Evolutionary conservation across 73 alveolate species (phyloP).

Genomic region (Breviolum minutum): DNA sequence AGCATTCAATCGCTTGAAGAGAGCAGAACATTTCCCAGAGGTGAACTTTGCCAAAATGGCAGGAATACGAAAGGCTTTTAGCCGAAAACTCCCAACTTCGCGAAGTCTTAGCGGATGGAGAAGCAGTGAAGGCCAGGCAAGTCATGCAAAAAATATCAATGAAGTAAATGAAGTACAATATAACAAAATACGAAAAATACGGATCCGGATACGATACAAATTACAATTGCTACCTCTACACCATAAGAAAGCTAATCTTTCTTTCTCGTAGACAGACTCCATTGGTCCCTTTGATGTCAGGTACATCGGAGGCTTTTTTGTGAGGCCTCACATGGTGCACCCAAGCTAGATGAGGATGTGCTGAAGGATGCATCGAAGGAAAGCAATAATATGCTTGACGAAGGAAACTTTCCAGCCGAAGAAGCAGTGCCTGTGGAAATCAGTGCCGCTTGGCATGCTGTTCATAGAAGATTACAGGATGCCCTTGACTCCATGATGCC

Average conservation of each 20-base stretch:
- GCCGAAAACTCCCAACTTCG: slow-evolving; percentile 20
- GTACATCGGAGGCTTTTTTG: neutral
- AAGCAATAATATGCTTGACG: no score
- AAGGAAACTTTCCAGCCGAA: no score
- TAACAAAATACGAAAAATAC: no score
- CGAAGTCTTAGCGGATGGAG: neutral
- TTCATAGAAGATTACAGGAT: no score
- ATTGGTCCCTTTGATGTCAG: neutral
- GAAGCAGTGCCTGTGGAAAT: no score
- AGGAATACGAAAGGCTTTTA: slow-evolving; percentile 14
- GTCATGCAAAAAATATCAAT: neutral
- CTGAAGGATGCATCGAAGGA: neutral
- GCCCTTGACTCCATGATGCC: no score
- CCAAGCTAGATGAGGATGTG: neutral
- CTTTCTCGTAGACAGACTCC: no score
- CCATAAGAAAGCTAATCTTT: no score
- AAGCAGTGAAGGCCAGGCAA: neutral
- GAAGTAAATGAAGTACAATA: no score
- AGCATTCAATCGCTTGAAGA: neutral
- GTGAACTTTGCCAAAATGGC: neutral
- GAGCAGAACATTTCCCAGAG: neutral
- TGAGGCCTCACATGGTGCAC: slow-evolving; percentile 30
- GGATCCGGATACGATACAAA: no score
- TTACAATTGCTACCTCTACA: no score
- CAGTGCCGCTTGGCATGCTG: no score